Conservation (phyloP, 768 basidiomycete species). For the Collybia mongolica region DNA sequence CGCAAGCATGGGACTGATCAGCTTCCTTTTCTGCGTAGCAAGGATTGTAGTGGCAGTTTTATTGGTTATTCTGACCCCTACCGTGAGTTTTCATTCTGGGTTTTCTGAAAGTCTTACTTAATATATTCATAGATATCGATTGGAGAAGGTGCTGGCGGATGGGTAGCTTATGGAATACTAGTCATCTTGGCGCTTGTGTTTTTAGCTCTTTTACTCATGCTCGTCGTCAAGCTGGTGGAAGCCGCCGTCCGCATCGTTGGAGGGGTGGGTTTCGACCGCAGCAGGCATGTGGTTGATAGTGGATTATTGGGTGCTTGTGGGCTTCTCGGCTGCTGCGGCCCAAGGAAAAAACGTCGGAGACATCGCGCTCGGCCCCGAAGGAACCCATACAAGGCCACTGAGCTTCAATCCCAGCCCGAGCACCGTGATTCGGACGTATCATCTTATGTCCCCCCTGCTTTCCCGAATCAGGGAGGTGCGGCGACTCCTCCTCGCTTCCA, state of each 20-base stretch:
- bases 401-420: slow-evolving; percentile 13
- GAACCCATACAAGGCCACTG: slow-evolving; percentile 16
- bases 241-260: slow-evolving; percentile 77
- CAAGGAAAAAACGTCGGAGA: slow-evolving; percentile 36
- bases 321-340: slow-evolving; percentile 64
- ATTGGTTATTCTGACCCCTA: slow-evolving; percentile 85
- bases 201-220: slow-evolving; percentile 77
- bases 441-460: slow-evolving; percentile 48
- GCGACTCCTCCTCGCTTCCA: slow-evolving; percentile 33
- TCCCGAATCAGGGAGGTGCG: slow-evolving; percentile 23
- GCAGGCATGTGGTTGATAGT: slow-evolving; percentile 74
- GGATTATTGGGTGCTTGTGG: slow-evolving; percentile 87
- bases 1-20: slow-evolving; percentile 94
- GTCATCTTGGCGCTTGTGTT: slow-evolving; percentile 82
- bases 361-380: slow-evolving; percentile 17
- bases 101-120: slow-evolving; percentile 9
- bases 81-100: slow-evolving; percentile 50
- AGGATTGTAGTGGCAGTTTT: slow-evolving; percentile 89
- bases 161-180: slow-evolving; percentile 94
- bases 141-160: slow-evolving; percentile 76
- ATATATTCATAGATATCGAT: slow-evolving; percentile 68
- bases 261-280: slow-evolving; percentile 80
- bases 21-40: slow-evolving; percentile 90
- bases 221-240: slow-evolving; percentile 83
- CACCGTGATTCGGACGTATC: slow-evolving; percentile 44